These are phyloP conservation scores for Fusarium multiceps DNA, from an alignment of 2,329 filamentous ascomycete species.

Conservation along the genomic window DNA sequence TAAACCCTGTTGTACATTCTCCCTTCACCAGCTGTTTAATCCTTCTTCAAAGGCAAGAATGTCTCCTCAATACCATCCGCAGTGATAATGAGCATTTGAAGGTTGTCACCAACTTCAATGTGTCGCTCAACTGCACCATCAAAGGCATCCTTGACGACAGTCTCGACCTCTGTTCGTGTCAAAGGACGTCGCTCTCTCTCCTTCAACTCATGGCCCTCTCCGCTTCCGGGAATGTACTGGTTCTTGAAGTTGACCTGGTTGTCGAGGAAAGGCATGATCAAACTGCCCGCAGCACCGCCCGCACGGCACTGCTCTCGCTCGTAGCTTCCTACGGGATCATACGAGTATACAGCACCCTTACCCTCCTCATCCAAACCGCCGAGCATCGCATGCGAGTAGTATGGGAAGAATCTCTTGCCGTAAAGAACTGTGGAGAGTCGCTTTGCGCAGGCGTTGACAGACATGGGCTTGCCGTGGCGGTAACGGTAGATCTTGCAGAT, in stretches of 20 bases:
- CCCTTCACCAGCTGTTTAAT: slow-evolving; percentile 63
- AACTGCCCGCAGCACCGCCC: slow-evolving; percentile 87
- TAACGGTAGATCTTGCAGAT: slow-evolving; percentile 99
- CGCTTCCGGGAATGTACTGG: slow-evolving; percentile 90
- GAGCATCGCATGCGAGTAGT: slow-evolving; percentile 95
- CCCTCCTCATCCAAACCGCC: slow-evolving; percentile 95
- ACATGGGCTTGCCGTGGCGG: slow-evolving; percentile 97
- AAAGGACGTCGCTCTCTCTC: slow-evolving; percentile 77
- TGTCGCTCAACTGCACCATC: slow-evolving; percentile 98
- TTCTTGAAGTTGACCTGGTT: slow-evolving; percentile 99
- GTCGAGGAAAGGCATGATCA: slow-evolving; percentile 99
- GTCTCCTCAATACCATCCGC: slow-evolving; percentile 88
- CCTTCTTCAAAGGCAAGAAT: slow-evolving; percentile 86
- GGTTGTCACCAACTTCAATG: slow-evolving; percentile 96
- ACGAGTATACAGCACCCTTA: slow-evolving; percentile 93
- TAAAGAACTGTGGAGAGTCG: slow-evolving; percentile 95
- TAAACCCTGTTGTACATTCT: slow-evolving; percentile 50
- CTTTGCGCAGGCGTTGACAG: slow-evolving; percentile 92
- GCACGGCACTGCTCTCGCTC: slow-evolving; percentile 96
- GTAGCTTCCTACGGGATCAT: slow-evolving; percentile 97
- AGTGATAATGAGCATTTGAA: slow-evolving; percentile 96
- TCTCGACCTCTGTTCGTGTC: slow-evolving; percentile 78
- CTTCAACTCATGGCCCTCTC: slow-evolving; percentile 82
- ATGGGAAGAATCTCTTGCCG: slow-evolving; percentile 98
- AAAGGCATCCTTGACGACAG: slow-evolving; percentile 95